These are phyloP conservation scores for Mrakia blollopis DNA, from an alignment of 768 basidiomycete species.

Conservation along the genomic window DNA sequence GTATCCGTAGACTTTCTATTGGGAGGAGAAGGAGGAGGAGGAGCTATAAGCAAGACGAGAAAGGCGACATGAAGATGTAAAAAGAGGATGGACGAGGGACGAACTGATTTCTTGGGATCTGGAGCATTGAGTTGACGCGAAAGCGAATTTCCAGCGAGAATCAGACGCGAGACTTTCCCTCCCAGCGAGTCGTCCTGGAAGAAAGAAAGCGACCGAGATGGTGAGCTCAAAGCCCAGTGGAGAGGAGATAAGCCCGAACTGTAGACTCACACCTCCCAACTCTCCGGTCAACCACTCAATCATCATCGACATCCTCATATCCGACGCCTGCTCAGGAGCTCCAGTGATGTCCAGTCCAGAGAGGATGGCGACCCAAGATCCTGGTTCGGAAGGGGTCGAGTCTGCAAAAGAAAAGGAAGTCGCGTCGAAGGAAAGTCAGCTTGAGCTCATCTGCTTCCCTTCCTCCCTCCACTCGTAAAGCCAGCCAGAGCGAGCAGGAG, in stretches of 20 bases:
- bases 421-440: background rate
- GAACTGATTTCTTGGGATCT: conserved; percentile 35
- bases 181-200: conserved; percentile 51
- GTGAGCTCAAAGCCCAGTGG: background rate
- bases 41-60: background rate
- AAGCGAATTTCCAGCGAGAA: conserved; percentile 86
- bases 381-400: conserved; percentile 36
- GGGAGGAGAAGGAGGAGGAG: background rate
- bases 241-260: background rate
- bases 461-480: too few species aligned
- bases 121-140: conserved; percentile 49
- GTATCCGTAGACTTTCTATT: conserved; percentile 50
- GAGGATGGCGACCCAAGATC: conserved; percentile 76
- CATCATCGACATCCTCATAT: conserved; percentile 74
- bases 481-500: too few species aligned
- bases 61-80: too few species aligned
- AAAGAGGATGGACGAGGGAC: background rate
- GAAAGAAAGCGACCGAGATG: background rate
- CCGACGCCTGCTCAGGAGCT: conserved; percentile 47
- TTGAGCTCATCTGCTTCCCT: background rate
- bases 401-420: background rate
- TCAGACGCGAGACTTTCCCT: conserved; percentile 67
- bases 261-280: conserved; percentile 56
- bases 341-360: conserved; percentile 79
- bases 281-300: conserved; percentile 85